Base-by-base conservation (phyloP, 1,139 yeast genomes). In the Saccharomyces hybrid region DNA sequence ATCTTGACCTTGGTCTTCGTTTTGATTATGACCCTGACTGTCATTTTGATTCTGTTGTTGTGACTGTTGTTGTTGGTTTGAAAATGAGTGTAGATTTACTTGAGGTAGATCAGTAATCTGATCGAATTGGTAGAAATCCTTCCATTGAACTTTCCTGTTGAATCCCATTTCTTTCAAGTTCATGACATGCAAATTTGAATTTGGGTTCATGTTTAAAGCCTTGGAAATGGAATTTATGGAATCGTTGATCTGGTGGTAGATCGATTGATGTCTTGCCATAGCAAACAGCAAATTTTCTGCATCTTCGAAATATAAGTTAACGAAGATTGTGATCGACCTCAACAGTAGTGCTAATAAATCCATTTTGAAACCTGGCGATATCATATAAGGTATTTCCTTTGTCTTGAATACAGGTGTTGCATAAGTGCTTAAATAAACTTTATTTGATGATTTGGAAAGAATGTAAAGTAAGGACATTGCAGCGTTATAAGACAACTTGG, bases 321-420 rank as follows among this genome's bases (percentile, higher is more conserved):
- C 65, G 52, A 81, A 76, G 4, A 78, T 67, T 5, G 79, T 70
- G 2, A 84, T 67, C 0, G 85, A 73, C 55, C 87, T 72, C 1
- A 85, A 60, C 16, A 86, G 49, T 19, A 86, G 66, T 0, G 90
- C 85, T 42, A 88, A 69, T 42, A 82, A 66, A 59, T 84, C 86
- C 19, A 83, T 70, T 64, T 86, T 80, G 55, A 73, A 58, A n/a
- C 70, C 69, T 4, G 67, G 66, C 3, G 68, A 63, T 19, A 54
- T 52, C 31, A 60, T 42, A 52, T 63, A 65, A 2, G 54, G 46
- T 2, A 54, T 52, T 8, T 49, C 52, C 16, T 48, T 55, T 29
- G 44, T 16, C n/a, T 48, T 6, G 46, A 42, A 19, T 42, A 46
- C 8, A 34, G 61, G 51, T 16, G 48, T 54, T 21, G 63, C 53